Conservation (phyloP, 2,329 filamentous ascomycete species). For the Clonostachys chloroleuca region DNA sequence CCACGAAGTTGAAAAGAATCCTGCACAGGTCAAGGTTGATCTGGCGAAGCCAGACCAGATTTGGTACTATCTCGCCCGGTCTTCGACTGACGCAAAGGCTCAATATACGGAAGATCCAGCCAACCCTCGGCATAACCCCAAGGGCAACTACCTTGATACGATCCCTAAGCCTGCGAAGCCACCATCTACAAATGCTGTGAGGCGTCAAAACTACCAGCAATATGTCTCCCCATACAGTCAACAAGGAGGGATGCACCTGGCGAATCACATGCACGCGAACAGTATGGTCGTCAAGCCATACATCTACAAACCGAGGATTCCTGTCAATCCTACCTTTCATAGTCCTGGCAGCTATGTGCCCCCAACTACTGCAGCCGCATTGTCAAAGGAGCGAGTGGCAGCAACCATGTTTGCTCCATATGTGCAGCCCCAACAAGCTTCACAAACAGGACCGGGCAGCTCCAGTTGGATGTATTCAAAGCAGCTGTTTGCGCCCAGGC, state of each 20-base stretch:
- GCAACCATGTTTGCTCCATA: too few species aligned
- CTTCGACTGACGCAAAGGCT: constrained; percentile 84
- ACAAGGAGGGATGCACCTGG: too few species aligned
- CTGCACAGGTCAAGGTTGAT: constrained; percentile 64
- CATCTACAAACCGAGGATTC: constrained; percentile 44
- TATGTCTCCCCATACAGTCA: too few species aligned
- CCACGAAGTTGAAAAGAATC: constrained; percentile 46
- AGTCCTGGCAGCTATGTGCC: constrained; percentile 13
- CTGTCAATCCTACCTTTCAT: constrained; percentile 15
- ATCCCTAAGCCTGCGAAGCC: constrained; percentile 49
- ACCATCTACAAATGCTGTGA: constrained; percentile 9
- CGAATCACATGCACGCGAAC: too few species aligned
- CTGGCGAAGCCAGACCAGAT: constrained; percentile 68
- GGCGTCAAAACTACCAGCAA: too few species aligned
- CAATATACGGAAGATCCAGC: constrained; percentile 80
- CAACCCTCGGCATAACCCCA: constrained; percentile 57
- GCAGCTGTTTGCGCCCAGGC: constrained; percentile 14
- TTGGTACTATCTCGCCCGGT: constrained; percentile 84
- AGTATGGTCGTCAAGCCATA: constrained; percentile 34
- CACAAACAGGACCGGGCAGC: background rate
- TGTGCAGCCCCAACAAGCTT: too few species aligned
- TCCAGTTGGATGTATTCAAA: constrained; percentile 6
- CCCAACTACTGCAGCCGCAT: constrained; percentile 7
- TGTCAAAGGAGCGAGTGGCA: too few species aligned
- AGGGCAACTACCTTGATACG: constrained; percentile 69